A percentile compares a stretch with the other conserved stretches of the same genome.
Evolutionary conservation across 176 grass and related monocot genomes (phyloP).

Genomic region (Coix lacrymajobi): DNA sequence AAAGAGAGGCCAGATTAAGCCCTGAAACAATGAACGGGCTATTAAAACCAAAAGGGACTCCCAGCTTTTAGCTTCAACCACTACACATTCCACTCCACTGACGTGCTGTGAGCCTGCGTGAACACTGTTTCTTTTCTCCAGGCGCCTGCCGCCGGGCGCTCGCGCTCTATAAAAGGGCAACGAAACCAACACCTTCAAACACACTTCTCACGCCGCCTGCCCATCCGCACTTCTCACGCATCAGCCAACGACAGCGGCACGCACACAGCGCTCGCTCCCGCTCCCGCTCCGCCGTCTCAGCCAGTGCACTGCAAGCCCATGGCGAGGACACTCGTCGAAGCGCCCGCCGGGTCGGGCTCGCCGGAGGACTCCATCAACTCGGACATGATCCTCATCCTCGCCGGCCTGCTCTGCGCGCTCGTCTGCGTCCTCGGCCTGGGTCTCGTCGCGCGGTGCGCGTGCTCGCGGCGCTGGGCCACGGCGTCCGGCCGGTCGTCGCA

Average conservation of each 20-base stretch:
- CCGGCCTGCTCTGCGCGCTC: slow-evolving; percentile 52
- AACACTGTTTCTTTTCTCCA: background rate
- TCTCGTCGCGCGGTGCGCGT: slow-evolving; percentile 59
- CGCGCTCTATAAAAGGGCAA: slow-evolving; percentile 28
- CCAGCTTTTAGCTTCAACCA: slow-evolving; percentile 10
- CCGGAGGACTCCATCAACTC: slow-evolving; percentile 25
- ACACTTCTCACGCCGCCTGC: slow-evolving; percentile 21
- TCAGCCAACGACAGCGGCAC: background rate
- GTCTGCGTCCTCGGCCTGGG: slow-evolving; percentile 63
- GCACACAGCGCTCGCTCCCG: background rate
- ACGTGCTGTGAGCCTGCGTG: background rate
- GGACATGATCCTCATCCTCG: slow-evolving; percentile 57
- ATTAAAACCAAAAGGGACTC: background rate
- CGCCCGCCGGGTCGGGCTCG: background rate
- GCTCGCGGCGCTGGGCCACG: slow-evolving; percentile 20
- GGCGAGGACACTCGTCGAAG: slow-evolving; percentile 39
- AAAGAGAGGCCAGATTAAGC: slow-evolving; percentile 16
- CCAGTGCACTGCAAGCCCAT: background rate
- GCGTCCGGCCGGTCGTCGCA: background rate
- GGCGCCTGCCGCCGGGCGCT: background rate
- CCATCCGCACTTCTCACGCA: background rate
- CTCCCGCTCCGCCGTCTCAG: background rate
- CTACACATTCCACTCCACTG: background rate
- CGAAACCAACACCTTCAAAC: background rate
- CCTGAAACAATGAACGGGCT: background rate